Base-by-base conservation (phyloP, 106 monocot genomes). In the Dendrobium chrysotoxum region DNA sequence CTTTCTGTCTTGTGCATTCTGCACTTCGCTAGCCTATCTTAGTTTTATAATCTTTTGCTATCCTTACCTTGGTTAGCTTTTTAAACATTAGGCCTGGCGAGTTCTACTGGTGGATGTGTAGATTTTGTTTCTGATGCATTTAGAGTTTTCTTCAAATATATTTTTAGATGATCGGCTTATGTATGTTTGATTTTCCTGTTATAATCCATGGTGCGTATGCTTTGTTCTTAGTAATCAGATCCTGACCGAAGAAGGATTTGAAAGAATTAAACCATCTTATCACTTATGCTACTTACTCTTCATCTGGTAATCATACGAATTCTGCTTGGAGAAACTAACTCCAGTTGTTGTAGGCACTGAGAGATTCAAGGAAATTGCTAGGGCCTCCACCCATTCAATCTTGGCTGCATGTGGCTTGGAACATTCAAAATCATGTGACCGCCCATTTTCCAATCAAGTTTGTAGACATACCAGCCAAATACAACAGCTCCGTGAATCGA, bases 331-430 rank as follows among this genome's bases (percentile, higher is more conserved):
- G 31, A 31, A 70, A 70, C 35, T 70, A 35, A 70, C 70, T 15
- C 13, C 28, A 30, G 11, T 28, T 71, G 26, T 30, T 86, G 77
- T 83, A 93, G 95, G 84, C 79, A 57, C 81, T 45, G 80, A 84
- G 17, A 86, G 16, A 65, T 96, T 90, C 81, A 96, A 90, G 82
- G 86, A 90, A 86, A 75, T 90, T 76, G 96, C 93, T 16, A 85
- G 93, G 42, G 38, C 78, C 26, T 79, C 92, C 46, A 95, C 95
- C 4, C 95, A 95, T 81, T 89, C 89, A 55, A 83, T 95, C 35
- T 85, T 93, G 67, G 95, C 95, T 23, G 91, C 93, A 17, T 95
- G 93, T 65, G 89, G 91, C 11, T 61, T 89, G 40, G 89, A 91
- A 46, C 89, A 91, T 75, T 93, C 95, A 17, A 82, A 75, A 57